Evolutionary conservation across 495 filamentous ascomycete species (phyloP).

Genomic region (Cercophora samala): DNA sequence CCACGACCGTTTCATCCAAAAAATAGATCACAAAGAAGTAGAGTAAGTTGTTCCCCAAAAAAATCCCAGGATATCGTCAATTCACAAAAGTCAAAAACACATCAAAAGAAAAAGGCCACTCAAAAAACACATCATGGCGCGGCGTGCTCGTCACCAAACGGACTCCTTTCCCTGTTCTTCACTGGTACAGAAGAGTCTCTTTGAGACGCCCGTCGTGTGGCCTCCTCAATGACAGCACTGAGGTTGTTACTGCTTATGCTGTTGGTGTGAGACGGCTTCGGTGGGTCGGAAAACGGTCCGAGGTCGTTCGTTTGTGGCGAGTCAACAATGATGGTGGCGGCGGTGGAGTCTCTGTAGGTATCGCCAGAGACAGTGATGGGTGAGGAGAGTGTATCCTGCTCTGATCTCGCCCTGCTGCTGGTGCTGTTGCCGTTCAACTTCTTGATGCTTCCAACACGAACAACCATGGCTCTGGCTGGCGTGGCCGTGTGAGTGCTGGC

Average conservation of each 20-base stretch:
- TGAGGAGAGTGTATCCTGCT: constrained; percentile 29
- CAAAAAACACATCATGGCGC: constrained; percentile 23
- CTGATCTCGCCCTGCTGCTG: background rate
- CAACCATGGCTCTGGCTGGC: constrained; percentile 51
- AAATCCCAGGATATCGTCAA: background rate
- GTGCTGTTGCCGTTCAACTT: constrained; percentile 35
- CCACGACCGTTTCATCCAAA: background rate
- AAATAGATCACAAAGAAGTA: background rate
- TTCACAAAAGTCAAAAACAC: constrained; percentile 1
- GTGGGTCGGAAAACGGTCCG: constrained; percentile 60
- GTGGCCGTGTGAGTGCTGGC: constrained; percentile 52
- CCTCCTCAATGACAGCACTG: constrained; percentile 54
- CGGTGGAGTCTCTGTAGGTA: constrained; percentile 33
- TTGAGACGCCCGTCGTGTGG: constrained; percentile 42
- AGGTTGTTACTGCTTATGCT: constrained; percentile 48
- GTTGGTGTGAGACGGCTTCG: constrained; percentile 34
- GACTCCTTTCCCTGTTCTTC: constrained; percentile 43
- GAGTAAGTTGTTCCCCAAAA: background rate
- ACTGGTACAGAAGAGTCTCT: constrained; percentile 29
- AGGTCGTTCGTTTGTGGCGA: constrained; percentile 33
- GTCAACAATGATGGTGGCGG: constrained; percentile 9
- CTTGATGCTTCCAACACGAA: constrained; percentile 52
- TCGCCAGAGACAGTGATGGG: constrained; percentile 23
- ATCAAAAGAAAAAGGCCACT: constrained; percentile 1
- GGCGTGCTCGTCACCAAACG: constrained; percentile 57